Percentiles rank a stretch among this genome's conserved stretches.
phyloP scores from a whole-genome alignment of 1,284 basidiomycete genomes.

The Moesziomyces antarcticus region DNA sequence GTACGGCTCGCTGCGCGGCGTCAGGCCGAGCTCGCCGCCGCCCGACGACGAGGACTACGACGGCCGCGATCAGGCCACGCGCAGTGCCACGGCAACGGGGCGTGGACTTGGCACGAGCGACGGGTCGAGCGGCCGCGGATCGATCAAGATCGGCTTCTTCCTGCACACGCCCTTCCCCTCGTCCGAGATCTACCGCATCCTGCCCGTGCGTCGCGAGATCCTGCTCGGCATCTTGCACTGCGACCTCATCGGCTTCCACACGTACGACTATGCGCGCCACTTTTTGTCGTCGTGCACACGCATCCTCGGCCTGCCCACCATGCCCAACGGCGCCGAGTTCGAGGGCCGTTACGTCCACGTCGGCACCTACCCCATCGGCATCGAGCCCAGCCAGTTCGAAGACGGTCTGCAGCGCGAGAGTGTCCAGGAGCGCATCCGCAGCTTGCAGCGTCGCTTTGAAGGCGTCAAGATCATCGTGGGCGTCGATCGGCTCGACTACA shows the following conservation, averaged over 20 bases:
- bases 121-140: conserved; percentile 55
- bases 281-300: conserved; percentile 98
- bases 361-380: conserved; percentile 98
- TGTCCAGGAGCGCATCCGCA: conserved; percentile 81
- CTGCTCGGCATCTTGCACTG: conserved; percentile 93
- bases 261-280: conserved; percentile 98
- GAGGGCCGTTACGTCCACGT: conserved; percentile 94
- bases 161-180: conserved; percentile 98
- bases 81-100: conserved; percentile 24
- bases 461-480: conserved; percentile 98
- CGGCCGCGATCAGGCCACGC: conserved; percentile 19
- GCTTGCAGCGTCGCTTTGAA: conserved; percentile 87
- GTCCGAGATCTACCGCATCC: conserved; percentile 90
- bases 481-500: conserved; percentile 97
- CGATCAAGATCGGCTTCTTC: conserved; percentile 86
- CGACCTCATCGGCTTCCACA: conserved; percentile 90
- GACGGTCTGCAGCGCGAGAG: conserved; percentile 81
- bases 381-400: conserved; percentile 91
- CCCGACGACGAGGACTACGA: conserved; percentile 15
- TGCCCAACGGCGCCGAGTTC: conserved; percentile 96
- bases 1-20: conserved; percentile 10
- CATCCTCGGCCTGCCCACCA: conserved; percentile 92
- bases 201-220: conserved; percentile 96
- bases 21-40: conserved; percentile 20
- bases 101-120: conserved; percentile 54